A percentile compares a stretch with the other conserved stretches of the same genome.
Conservation (phyloP, 2,329 filamentous ascomycete species). For the Xylariaceae sp. region DNA sequence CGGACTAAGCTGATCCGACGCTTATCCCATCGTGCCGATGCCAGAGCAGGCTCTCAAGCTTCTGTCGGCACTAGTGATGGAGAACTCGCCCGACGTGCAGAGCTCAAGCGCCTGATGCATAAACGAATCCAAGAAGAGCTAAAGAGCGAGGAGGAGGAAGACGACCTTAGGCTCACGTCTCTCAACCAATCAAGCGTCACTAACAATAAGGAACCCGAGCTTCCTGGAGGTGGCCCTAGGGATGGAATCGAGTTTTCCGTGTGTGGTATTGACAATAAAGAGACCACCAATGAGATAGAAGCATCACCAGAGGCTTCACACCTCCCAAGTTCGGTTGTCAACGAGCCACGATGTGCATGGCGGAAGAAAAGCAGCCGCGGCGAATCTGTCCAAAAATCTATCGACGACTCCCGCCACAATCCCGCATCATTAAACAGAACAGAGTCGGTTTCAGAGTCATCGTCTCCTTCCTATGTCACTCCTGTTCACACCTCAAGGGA, state of each 20-base stretch:
- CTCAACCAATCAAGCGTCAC: slow-evolving; percentile 24
- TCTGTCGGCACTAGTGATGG: slow-evolving; percentile 46
- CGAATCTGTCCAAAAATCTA: slow-evolving; percentile 9
- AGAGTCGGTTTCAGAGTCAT: slow-evolving; percentile 18
- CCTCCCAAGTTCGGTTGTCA: slow-evolving; percentile 7
- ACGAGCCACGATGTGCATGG: slow-evolving; percentile 9
- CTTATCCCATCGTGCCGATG: slow-evolving; percentile 41
- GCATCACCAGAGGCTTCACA: slow-evolving; percentile 7
- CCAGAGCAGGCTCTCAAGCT: slow-evolving; percentile 37
- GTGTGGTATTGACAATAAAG: slow-evolving; percentile 19
- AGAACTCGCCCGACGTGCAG: slow-evolving; percentile 50
- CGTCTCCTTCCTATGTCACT: slow-evolving; percentile 23
- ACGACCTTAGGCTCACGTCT: slow-evolving; percentile 30
- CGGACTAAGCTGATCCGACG: slow-evolving; percentile 42
- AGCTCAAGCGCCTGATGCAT: slow-evolving; percentile 50
- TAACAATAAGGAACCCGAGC: slow-evolving; percentile 25
- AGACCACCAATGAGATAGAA: slow-evolving; percentile 6
- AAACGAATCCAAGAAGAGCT: slow-evolving; percentile 56
- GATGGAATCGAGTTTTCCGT: slow-evolving; percentile 46
- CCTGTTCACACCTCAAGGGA: slow-evolving; percentile 20
- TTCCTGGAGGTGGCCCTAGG: slow-evolving; percentile 40
- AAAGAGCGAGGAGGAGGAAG: slow-evolving; percentile 43
- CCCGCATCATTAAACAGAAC: slow-evolving; percentile 13
- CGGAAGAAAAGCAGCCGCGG: slow-evolving; percentile 20
- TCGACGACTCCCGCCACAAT: slow-evolving; percentile 11